These are phyloP conservation scores for Diaporthe sp. DNA, from an alignment of 2,329 filamentous ascomycete genomes.

Conservation along the genomic window DNA sequence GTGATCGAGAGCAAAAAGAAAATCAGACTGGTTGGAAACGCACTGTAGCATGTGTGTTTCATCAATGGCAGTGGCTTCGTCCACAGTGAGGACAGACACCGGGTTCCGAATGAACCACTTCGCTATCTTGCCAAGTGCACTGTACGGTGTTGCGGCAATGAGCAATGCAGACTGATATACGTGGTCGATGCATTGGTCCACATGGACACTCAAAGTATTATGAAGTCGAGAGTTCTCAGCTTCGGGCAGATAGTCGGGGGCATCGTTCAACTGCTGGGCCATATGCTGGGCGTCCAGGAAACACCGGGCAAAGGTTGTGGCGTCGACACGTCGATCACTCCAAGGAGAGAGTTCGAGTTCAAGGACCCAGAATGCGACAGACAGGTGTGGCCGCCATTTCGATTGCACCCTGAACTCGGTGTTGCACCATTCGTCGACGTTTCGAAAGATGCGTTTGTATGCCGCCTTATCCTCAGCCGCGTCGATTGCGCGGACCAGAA, in stretches of 20 bases:
- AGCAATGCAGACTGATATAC: background rate
- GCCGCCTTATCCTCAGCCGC: background rate
- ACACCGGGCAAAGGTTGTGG: background rate
- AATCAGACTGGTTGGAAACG: background rate
- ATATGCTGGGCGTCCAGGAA: background rate
- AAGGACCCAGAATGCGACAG: background rate
- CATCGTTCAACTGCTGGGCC: background rate
- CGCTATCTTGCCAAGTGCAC: background rate
- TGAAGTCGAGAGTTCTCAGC: background rate
- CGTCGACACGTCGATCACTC: background rate
- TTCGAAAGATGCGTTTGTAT: background rate
- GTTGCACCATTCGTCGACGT: background rate
- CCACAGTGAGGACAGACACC: background rate
- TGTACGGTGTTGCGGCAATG: background rate
- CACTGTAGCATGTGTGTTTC: background rate
- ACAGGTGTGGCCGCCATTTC: background rate
- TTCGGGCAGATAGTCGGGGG: background rate
- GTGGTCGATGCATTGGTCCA: background rate
- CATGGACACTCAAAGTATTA: background rate
- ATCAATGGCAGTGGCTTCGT: background rate
- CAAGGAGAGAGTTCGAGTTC: background rate
- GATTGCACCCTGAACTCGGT: background rate
- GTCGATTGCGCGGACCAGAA: background rate
- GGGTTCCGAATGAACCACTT: background rate
- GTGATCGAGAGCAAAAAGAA: background rate